Conservation (phyloP, 495 filamentous ascomycete species). For the Penicillium macrosclerotiorum region DNA sequence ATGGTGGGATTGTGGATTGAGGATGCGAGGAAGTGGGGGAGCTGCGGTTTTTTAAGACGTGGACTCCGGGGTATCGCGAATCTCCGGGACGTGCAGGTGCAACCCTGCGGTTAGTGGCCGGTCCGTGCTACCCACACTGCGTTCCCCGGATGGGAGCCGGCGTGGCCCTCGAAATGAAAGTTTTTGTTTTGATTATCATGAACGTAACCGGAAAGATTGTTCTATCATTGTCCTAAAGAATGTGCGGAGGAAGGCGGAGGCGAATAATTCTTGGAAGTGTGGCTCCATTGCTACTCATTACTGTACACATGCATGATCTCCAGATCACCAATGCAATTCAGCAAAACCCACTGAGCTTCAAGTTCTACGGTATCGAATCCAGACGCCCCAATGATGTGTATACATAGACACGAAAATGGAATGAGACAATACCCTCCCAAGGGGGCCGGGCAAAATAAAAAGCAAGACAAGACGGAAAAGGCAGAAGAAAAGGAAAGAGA, state of each 20-base stretch:
- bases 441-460: constrained; percentile 1
- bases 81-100: constrained; percentile 10
- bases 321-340: constrained; percentile 29
- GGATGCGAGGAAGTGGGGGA: constrained; percentile 10
- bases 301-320: constrained; percentile 37
- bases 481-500: constrained; percentile 6
- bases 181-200: too few species aligned
- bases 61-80: constrained; percentile 19
- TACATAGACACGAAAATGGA: constrained; percentile 27
- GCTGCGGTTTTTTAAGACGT: neutral
- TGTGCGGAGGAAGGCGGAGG: neutral
- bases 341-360: constrained; percentile 23
- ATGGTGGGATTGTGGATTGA: constrained; percentile 16
- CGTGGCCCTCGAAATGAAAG: neutral
- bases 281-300: constrained; percentile 22
- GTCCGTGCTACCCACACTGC: constrained; percentile 12
- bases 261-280: neutral
- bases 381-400: constrained; percentile 47
- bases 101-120: constrained; percentile 8
- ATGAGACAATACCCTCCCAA: too few species aligned
- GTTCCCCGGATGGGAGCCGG: neutral
- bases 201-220: too few species aligned
- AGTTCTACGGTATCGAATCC: constrained; percentile 37
- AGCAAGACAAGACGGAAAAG: constrained; percentile 19
- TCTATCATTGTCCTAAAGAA: too few species aligned